These are phyloP conservation scores for Ophiostoma perfectum DNA, from an alignment of 2,329 filamentous ascomycete species.

Conservation along the genomic window DNA sequence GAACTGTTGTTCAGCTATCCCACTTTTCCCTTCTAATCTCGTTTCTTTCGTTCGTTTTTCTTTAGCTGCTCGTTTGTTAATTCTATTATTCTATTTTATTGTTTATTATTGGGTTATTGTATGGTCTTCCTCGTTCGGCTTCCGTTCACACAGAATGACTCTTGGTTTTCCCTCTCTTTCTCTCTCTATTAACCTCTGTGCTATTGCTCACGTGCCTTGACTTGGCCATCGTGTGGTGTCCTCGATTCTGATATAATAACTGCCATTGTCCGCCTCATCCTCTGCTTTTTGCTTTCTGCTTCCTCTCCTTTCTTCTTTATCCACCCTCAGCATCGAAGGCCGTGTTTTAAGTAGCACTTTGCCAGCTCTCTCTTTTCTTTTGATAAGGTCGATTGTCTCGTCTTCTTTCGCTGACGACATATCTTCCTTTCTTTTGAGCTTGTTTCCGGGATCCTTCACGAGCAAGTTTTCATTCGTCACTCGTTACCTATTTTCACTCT, in stretches of 20 bases:
- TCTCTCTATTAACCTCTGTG: background rate
- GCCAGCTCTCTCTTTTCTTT: slow-evolving; percentile 9
- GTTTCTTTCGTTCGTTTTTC: background rate
- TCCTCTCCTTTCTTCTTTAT: background rate
- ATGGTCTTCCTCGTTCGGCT: background rate
- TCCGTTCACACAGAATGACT: background rate
- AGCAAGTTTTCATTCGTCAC: slow-evolving; percentile 12
- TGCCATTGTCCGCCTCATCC: background rate
- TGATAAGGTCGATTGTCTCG: background rate
- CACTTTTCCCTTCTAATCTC: background rate
- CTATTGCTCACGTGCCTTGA: background rate
- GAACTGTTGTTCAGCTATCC: background rate
- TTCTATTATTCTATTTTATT: slow-evolving; percentile 5
- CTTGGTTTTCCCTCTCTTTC: background rate
- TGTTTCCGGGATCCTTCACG: slow-evolving; percentile 2
- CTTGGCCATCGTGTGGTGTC: background rate
- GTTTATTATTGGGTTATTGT: background rate
- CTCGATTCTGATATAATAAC: background rate
- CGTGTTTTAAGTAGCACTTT: slow-evolving; percentile 13
- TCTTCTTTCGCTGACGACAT: background rate
- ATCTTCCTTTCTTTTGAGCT: background rate
- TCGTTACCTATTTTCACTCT: slow-evolving; percentile 6
- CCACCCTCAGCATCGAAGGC: slow-evolving; percentile 4
- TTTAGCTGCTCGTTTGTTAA: background rate
- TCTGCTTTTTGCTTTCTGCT: background rate